Base-by-base conservation (phyloP, 2,329 filamentous ascomycete genomes). In the Talaromyces islandicus region DNA sequence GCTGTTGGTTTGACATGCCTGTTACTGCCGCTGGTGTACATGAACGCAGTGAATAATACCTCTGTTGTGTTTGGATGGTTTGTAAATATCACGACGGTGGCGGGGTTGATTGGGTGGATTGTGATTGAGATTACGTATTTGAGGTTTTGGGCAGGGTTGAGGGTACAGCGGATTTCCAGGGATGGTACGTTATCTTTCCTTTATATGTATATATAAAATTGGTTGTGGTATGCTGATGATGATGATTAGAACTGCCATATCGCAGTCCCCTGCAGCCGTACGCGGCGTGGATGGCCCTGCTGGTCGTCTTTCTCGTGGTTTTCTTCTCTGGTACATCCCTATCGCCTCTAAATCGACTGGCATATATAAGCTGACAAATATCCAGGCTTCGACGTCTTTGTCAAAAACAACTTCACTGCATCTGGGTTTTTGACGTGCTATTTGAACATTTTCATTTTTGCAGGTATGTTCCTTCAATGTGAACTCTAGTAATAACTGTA, bases 71-170 rank as follows among this genome's bases (percentile, higher is more conserved):
- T 91, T 75, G 80, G 83, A 77, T 91, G 88, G 88, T 78, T 91
- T 51, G 80, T 90, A 65, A 89, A 89, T 75, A 85, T 91, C 64
- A 86, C 82, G 11, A 83, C 85, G 56, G 85, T 88, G 7, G 85
- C 85, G 3, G 87, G 86, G 4, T 85, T 90, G 71, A 88, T 90
- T 66, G 84, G 81, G 35, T 91, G 88, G 88, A 80, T 83, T 9
- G 57, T 62, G 27, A 56, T 56, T 38, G 43, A 56, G 32, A 14
- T 46, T 32, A 56, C 52, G 32, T 59, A 61, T 29, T 27, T 61
- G 70, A 83, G 73, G 74, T 89, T 87, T 70, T 78, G 86, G 63
- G 79, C 79, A 7, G 86, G 83, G 0, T 83, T 85, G 58, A 76
- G 76, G 35, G 84, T 81, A 0, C 86, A 88, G 68, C 76, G 78